Conservation (phyloP, 1,284 basidiomycete genomes). For the Austroboletus rostrupii region DNA sequence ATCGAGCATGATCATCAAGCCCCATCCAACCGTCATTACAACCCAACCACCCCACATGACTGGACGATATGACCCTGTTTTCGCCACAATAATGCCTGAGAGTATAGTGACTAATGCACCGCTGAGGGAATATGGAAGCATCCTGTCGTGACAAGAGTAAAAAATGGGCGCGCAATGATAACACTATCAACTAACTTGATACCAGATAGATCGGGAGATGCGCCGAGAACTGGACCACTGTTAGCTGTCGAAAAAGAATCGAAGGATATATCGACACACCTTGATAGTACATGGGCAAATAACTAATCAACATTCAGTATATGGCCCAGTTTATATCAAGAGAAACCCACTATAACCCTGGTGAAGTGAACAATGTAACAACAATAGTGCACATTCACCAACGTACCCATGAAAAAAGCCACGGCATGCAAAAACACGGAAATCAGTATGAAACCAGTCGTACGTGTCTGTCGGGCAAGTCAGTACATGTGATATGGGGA, state of each 20-base stretch:
- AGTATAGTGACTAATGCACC: conserved; percentile 31
- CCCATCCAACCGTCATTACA: conserved; percentile 33
- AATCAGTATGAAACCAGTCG: conserved; percentile 39
- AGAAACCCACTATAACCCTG: conserved; percentile 26
- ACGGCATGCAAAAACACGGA: conserved; percentile 38
- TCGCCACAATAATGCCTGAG: conserved; percentile 36
- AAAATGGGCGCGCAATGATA: not conserved
- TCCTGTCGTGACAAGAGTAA: conserved; percentile 17
- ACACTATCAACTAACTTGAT: conserved; percentile 24
- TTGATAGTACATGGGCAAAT: conserved; percentile 30
- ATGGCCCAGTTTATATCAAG: not conserved
- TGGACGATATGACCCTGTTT: conserved; percentile 36
- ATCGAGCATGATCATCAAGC: conserved; percentile 35
- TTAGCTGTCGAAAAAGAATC: conserved; percentile 21
- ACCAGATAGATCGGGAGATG: conserved; percentile 41
- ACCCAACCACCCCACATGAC: conserved; percentile 33
- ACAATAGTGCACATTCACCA: not conserved
- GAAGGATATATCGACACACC: conserved; percentile 13
- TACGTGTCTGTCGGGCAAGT: conserved; percentile 34
- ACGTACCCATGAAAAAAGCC: conserved; percentile 36
- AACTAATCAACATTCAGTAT: conserved; percentile 18
- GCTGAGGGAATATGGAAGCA: conserved; percentile 43
- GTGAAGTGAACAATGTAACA: not conserved
- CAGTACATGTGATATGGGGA: not conserved
- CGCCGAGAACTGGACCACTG: conserved; percentile 36